Evolutionary conservation across 2,329 filamentous ascomycete species (phyloP).

Genomic region (Pseudofabraea citricarpa): DNA sequence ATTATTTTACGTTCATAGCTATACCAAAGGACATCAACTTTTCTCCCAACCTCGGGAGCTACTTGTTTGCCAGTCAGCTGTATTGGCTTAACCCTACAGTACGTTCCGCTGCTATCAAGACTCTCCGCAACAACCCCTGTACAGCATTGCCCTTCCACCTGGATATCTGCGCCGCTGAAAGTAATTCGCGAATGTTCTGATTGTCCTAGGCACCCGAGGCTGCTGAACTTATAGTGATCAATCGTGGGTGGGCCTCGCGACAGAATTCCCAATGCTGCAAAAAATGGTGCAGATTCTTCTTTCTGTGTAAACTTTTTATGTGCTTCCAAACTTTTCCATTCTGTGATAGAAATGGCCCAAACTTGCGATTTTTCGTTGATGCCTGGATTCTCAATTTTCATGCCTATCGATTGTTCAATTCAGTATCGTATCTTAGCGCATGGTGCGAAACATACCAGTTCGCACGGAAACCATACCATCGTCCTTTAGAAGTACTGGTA

Average conservation of each 20-base stretch:
- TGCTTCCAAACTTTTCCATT: background rate
- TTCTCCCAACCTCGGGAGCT: background rate
- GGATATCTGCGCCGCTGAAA: background rate
- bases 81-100: background rate
- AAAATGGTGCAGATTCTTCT: background rate
- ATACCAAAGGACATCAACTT: background rate
- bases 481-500: background rate
- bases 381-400: too few relatives aligned
- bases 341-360: background rate
- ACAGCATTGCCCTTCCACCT: background rate
- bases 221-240: background rate
- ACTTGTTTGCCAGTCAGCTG: background rate
- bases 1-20: background rate
- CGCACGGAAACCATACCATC: background rate
- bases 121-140: background rate
- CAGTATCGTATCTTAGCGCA: too few relatives aligned
- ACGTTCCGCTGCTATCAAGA: background rate
- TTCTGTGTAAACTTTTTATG: background rate
- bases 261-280: background rate
- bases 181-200: background rate
- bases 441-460: background rate
- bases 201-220: background rate
- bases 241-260: background rate
- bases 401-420: too few relatives aligned
- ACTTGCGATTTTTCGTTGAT: too few relatives aligned